A percentile compares a stretch with the other conserved stretches of the same genome.
phyloP scores from a whole-genome alignment of 192 early-diverging fungal genomes.

The Coemansia erecta region DNA sequence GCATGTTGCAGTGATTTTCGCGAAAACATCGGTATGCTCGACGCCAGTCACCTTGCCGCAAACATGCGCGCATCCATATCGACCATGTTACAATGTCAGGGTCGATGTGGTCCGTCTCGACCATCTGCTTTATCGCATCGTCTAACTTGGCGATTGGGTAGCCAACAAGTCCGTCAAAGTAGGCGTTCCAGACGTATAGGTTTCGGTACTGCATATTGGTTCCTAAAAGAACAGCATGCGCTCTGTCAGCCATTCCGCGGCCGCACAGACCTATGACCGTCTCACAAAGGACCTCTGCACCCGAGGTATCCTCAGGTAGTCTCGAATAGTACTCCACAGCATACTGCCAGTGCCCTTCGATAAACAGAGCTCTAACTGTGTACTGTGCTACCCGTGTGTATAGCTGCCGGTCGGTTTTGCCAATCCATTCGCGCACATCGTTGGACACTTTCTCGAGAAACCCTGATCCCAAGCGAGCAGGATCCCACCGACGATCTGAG shows the following conservation, averaged over 20 bases:
- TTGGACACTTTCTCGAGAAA: slow-evolving; percentile 19
- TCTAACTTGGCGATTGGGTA: slow-evolving; percentile 10
- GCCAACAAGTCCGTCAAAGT: slow-evolving; percentile 27
- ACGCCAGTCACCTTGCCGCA: slow-evolving; percentile 25
- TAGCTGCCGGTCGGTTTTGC: not conserved
- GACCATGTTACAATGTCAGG: slow-evolving; percentile 29
- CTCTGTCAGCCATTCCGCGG: slow-evolving; percentile 13
- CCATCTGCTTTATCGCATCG: slow-evolving; percentile 18
- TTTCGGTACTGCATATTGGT: slow-evolving; percentile 3
- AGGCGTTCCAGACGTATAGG: slow-evolving; percentile 37
- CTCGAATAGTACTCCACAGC: slow-evolving; percentile 22
- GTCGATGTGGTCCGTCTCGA: slow-evolving; percentile 4
- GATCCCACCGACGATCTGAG: slow-evolving; percentile 23
- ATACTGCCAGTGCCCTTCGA: slow-evolving; percentile 11
- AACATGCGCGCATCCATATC: slow-evolving; percentile 49
- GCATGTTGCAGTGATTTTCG: slow-evolving; percentile 4
- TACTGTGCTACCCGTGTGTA: slow-evolving; percentile 14
- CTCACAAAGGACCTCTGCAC: slow-evolving; percentile 36
- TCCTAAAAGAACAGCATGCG: slow-evolving; percentile 8
- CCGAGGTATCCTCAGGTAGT: not conserved
- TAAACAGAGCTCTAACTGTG: slow-evolving; percentile 32
- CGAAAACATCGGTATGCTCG: slow-evolving; percentile 19
- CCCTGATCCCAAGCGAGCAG: slow-evolving; percentile 24
- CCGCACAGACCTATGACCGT: slow-evolving; percentile 28
- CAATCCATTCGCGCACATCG: slow-evolving; percentile 9